These are phyloP conservation scores for Trichomonas tenax DNA, from an alignment of 208 protist species.

Conservation along the genomic window DNA sequence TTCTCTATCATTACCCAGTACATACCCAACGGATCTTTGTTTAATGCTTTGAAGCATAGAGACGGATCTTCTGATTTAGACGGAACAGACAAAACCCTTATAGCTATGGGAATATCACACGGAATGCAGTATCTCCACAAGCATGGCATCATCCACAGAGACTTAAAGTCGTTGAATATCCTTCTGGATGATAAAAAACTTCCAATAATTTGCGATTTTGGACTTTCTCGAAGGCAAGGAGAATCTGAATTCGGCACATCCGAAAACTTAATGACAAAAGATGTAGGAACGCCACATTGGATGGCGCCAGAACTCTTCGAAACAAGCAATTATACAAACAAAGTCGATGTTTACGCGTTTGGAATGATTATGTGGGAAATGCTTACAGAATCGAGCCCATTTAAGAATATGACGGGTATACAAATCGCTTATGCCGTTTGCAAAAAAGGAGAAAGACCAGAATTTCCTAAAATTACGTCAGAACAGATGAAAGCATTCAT, in stretches of 20 bases:
- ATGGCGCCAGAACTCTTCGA: not conserved
- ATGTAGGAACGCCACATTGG: not conserved
- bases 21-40: not conserved
- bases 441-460: not conserved
- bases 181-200: not conserved
- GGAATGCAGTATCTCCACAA: not conserved
- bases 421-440: not conserved
- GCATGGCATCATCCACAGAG: not conserved
- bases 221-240: not conserved
- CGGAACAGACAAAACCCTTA: not conserved
- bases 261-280: not conserved
- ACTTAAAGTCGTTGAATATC: not conserved
- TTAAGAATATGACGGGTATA: not conserved
- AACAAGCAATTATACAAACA: not conserved
- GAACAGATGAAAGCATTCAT: not conserved
- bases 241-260: not conserved
- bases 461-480: not conserved
- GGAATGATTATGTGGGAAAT: constrained; percentile 12
- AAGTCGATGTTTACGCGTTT: not conserved
- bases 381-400: not conserved
- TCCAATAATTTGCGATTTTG: constrained; percentile 12
- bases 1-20: not conserved
- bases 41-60: not conserved
- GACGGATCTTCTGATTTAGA: not conserved
- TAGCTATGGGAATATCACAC: not conserved